Base-by-base conservation (phyloP, 2,329 filamentous ascomycete genomes). In the Cryoendolithus antarcticus region DNA sequence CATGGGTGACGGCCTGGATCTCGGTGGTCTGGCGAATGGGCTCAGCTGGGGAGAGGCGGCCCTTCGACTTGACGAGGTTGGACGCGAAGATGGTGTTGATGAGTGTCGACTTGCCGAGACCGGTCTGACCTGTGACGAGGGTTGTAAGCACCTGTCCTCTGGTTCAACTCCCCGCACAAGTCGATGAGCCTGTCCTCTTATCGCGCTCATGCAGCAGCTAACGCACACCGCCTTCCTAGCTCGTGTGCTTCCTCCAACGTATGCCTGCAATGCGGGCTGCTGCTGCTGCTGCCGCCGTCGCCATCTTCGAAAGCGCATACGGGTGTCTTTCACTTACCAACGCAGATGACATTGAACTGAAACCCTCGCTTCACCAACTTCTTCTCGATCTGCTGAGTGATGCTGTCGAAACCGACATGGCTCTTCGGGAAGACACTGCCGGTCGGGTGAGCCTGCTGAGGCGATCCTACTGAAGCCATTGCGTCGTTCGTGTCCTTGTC, bases 61-160 rank as follows among this genome's bases (percentile, higher is more conserved):
- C 91, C 74, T 98, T 98, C 62, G 86, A 94, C 66, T 98, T 89
- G 67, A 98, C 95, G 55, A 98, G 77, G 72, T 98, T 91, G 54
- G 91, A 96, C 54, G 91, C 91, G 69, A 98, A 98, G 73, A 98
- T 95, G 67, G 91, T 98, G 77, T 98, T 98, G 76, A 98, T 94
- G 62, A 98, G 71, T 47, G 91, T 98, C 42, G 89, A 96, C 73
- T 98, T 98, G 68, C 91, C 91, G 56, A 98, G 79, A 64, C 91
- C 91, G 47, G 91, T 98, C 72, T 98, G 91, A 60, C 91, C 91
- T 96, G 61, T 47, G 47, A 46, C 11, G 13, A 28, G 15, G 24
- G 19, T 42, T 4, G 10, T 38, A 7, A 32, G 30, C 30, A 4
- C 9, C 15, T 37, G 35, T 37, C 5, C 15, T 19, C 15, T 3